phyloP scores from a whole-genome alignment of 371 early-diverging fungal species.

The Lichtheimia ramosa region DNA sequence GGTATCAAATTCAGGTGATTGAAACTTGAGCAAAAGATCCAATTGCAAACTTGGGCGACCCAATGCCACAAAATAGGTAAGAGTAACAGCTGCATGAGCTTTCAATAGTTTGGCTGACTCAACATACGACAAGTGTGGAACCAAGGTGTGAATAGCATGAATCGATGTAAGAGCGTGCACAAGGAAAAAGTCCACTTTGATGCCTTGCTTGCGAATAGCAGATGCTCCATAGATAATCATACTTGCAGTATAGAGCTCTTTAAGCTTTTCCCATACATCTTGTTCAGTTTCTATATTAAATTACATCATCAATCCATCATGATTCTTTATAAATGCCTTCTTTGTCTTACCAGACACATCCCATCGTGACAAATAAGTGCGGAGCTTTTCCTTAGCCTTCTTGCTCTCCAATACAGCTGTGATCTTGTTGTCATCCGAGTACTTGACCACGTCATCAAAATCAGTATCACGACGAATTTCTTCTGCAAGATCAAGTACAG shows the following conservation, averaged over 20 bases:
- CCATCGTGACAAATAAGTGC: slow-evolving; percentile 34
- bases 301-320: neutral
- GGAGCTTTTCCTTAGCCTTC: slow-evolving; percentile 25
- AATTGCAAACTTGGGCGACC: slow-evolving; percentile 46
- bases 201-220: slow-evolving; percentile 29
- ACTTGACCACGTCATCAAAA: slow-evolving; percentile 27
- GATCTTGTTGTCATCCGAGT: slow-evolving; percentile 17
- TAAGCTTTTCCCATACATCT: slow-evolving; percentile 32
- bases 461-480: slow-evolving; percentile 31
- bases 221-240: slow-evolving; percentile 28
- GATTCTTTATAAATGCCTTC: neutral
- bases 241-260: slow-evolving; percentile 31
- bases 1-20: slow-evolving; percentile 5
- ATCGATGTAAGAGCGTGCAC: slow-evolving; percentile 60
- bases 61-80: slow-evolving; percentile 36
- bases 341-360: slow-evolving; percentile 19
- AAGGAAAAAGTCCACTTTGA: slow-evolving; percentile 45
- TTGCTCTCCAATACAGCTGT: slow-evolving; percentile 20
- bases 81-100: slow-evolving; percentile 31
- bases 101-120: slow-evolving; percentile 41
- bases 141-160: slow-evolving; percentile 46
- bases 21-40: slow-evolving; percentile 33
- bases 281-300: slow-evolving; percentile 19
- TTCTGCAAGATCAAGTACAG: slow-evolving; percentile 23
- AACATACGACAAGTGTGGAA: slow-evolving; percentile 26